These are phyloP conservation scores for Pseudogymnoascus sp. DNA, from an alignment of 2,329 filamentous ascomycete genomes.

Conservation along the genomic window DNA sequence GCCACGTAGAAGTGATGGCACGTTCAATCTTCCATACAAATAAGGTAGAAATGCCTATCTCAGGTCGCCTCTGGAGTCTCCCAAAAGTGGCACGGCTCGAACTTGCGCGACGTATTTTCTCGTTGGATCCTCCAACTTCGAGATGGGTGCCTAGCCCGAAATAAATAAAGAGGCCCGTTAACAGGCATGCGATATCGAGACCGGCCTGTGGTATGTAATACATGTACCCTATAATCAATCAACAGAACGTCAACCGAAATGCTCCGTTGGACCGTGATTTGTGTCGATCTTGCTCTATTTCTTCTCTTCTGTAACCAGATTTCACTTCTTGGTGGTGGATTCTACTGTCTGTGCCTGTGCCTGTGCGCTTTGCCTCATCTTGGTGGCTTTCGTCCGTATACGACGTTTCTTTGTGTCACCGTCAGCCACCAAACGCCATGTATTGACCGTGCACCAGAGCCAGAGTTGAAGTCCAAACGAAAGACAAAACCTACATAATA, in stretches of 20 bases:
- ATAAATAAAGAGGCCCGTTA: not conserved
- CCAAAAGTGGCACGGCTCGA: not conserved
- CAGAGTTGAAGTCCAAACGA: not conserved
- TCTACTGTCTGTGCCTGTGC: not conserved
- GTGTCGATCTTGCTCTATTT: not conserved
- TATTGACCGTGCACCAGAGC: not conserved
- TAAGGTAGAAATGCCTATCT: not conserved
- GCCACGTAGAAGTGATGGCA: not conserved
- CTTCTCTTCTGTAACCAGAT: not conserved
- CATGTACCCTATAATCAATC: not conserved
- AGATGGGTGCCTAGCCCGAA: not conserved
- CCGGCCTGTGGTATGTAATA: not conserved
- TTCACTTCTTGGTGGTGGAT: not conserved
- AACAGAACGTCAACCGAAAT: not conserved
- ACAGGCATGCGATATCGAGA: not conserved
- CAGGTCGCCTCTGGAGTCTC: not conserved
- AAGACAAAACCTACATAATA: conserved; percentile 13
- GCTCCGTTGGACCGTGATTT: not conserved
- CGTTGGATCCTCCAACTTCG: not conserved
- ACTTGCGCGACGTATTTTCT: not conserved
- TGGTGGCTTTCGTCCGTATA: not conserved
- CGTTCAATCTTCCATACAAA: not conserved
- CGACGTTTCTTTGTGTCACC: not conserved
- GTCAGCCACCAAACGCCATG: not conserved
- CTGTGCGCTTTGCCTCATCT: not conserved